phyloP scores from a whole-genome alignment of 1,139 yeast species.

The Nakaseomyces bracarensis region DNA sequence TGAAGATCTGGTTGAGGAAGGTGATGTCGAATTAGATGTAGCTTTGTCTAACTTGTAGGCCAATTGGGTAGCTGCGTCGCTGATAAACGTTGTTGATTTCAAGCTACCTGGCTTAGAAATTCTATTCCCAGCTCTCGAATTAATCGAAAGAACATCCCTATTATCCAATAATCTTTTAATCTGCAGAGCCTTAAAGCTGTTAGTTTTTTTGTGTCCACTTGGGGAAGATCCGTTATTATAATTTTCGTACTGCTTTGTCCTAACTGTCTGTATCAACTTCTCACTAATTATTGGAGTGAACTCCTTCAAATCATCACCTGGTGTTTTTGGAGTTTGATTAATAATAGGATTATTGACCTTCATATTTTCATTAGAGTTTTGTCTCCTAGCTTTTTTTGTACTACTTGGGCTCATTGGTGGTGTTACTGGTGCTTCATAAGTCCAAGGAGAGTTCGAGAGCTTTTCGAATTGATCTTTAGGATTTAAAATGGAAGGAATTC shows the following conservation, averaged over 20 bases:
- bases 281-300: conserved; percentile 30
- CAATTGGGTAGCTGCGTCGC: conserved; percentile 11
- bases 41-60: conserved; percentile 11
- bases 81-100: conserved; percentile 7
- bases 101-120: conserved; percentile 6
- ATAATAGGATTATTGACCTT: background rate
- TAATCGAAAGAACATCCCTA: conserved; percentile 25
- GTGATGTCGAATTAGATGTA: conserved; percentile 4
- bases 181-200: conserved; percentile 32
- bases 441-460: conserved; percentile 16
- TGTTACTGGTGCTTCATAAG: conserved; percentile 22
- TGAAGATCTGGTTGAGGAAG: conserved; percentile 8
- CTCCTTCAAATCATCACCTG: background rate
- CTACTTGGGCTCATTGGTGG: conserved; percentile 30
- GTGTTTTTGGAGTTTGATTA: conserved; percentile 3
- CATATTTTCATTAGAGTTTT: background rate
- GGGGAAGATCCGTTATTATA: conserved; percentile 4
- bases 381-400: conserved; percentile 5
- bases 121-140: conserved; percentile 17
- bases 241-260: conserved; percentile 11
- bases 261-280: conserved; percentile 27
- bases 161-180: conserved; percentile 27
- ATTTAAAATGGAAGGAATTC: conserved; percentile 23
- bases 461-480: conserved; percentile 24
- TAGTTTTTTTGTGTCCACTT: conserved; percentile 29